These are phyloP conservation scores for Arthroderma sp. DNA, from an alignment of 2,329 filamentous ascomycete genomes.

Conservation along the genomic window DNA sequence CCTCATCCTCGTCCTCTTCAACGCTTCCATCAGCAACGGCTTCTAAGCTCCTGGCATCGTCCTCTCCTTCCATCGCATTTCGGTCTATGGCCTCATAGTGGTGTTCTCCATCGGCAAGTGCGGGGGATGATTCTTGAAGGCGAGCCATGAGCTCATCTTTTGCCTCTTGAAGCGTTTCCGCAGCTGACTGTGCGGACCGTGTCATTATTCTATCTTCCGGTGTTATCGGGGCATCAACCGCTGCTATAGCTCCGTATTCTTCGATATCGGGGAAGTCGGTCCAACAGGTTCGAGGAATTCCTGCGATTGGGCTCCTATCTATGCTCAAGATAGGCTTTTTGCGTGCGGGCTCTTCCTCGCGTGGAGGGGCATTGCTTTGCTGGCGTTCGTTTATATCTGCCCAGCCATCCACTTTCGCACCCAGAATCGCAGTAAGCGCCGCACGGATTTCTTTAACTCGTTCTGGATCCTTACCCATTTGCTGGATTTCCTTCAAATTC, in stretches of 20 bases:
- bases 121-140: slow-evolving; percentile 32
- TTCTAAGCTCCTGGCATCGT: slow-evolving; percentile 30
- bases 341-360: slow-evolving; percentile 22
- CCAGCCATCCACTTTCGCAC: slow-evolving; percentile 33
- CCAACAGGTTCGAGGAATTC: slow-evolving; percentile 30
- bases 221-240: slow-evolving; percentile 27
- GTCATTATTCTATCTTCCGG: slow-evolving; percentile 35
- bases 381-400: slow-evolving; percentile 24
- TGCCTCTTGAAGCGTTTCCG: slow-evolving; percentile 37
- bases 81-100: slow-evolving; percentile 30
- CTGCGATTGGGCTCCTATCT: slow-evolving; percentile 27
- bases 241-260: slow-evolving; percentile 26
- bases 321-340: slow-evolving; percentile 31
- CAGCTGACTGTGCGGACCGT: slow-evolving; percentile 35
- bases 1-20: slow-evolving; percentile 39
- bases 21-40: slow-evolving; percentile 32
- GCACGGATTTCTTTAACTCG: slow-evolving; percentile 33
- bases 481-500: slow-evolving; percentile 31
- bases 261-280: slow-evolving; percentile 32
- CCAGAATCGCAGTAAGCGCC: slow-evolving; percentile 30
- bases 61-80: slow-evolving; percentile 29
- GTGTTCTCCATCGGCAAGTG: slow-evolving; percentile 27
- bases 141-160: slow-evolving; percentile 40
- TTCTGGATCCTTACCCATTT: slow-evolving; percentile 33
- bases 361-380: slow-evolving; percentile 3